Evolutionary conservation across 2,329 filamentous ascomycete species (phyloP), one percentile per base, ranked within the genome.

Genomic region (Gliomastix tumulicola): DNA sequence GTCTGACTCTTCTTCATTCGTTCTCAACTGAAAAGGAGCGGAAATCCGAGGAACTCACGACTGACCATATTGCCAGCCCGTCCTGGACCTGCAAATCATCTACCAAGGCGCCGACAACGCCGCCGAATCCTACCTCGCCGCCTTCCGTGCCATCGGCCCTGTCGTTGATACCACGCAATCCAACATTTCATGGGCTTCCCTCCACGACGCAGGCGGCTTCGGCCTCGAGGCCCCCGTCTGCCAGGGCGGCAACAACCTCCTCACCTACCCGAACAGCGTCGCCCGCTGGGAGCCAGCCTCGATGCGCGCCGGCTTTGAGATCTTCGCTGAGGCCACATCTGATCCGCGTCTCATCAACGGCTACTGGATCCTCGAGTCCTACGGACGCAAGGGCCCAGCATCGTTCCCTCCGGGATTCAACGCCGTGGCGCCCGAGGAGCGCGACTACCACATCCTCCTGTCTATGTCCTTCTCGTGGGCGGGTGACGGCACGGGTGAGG

Each of bases 321-420:
- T 43, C 33, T 41, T 42, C 19, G 21, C 35, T 30, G 32, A 43
- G 7, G 23, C 44, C 13, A 37, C 35, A 6, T 18, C 39, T 30
- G 37, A 40, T 13, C 15, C 15, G n/a, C 12, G n/a, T 10, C 41
- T 44, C 21, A 17, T 32, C 9, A 32, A 17, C 3, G 34, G 36
- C 5, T 20, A 31, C 2, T 3, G 1, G 7, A 10, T 21, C 10
- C 39, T 44, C 18, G 36, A 52, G 3, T 37, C 57, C 18, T 44
- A 52, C 33, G 30, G 2, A 10, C 44, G 46, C 63, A 17, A 53
- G 40, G 31, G 60, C 59, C 32, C 20, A n/a, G 12, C 35, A 38
- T 3, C 30, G 20, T 23, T 36, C 8, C 55, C 53, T 1, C 41
- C 32, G 21, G 19, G 12, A 12, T 9, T 21, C 20, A 35, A 16